Base-by-base conservation (phyloP, 2,329 filamentous ascomycete species). In the Coniochaeta pulveracea region DNA sequence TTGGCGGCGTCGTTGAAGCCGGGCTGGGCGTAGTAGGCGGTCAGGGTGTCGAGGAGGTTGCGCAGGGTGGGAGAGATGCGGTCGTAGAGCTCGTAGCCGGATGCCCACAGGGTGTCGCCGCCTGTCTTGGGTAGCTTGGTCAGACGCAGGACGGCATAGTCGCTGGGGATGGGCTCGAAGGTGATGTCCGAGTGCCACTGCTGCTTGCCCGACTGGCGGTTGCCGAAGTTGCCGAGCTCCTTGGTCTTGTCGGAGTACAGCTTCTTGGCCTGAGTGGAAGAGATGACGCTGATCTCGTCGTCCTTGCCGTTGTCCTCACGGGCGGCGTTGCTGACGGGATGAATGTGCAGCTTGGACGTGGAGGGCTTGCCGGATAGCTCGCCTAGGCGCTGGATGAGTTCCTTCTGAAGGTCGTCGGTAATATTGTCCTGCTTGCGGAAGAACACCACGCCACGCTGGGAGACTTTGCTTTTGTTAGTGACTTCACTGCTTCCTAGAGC, bases 381-480 rank as follows among this genome's bases (percentile, higher is more conserved):
- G 9, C 75, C 75, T 1, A 80, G 63, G 1, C 66, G 61, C 29
- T 77, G 64, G 14, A 75, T 70, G 0, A 84, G 61, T 34, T 75
- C 58, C 55, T 84, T 84, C 45, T 80, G 76, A 3, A 77, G 62
- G 2, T 74, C 70, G 46, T 79, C 68, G 41, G 64, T 66, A 23
- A 81, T 53, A 22, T 61, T 58, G 46, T 78, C 61, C 41, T 84
- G 78, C 19, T 69, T 64, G 14, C 76, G 69, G 56, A 83, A 80
- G 57, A 82, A 80, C 19, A 82, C 76, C 4, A 83, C 78, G 8
- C 77, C 77, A 1, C 78, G 69, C 38, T 73, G 69, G 2, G 77
- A 81, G 42, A 83, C 76, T 80, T n/a, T 16, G n/a, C 8, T 9
- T 3, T 16, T 29, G n/a, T n/a, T n/a, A n/a, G n/a, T n/a, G n/a